Evolutionary conservation across 805 yeast genomes (phyloP), one percentile per base, ranked within the genome.

Genomic region (Wickerhamomyces strasburgensis): DNA sequence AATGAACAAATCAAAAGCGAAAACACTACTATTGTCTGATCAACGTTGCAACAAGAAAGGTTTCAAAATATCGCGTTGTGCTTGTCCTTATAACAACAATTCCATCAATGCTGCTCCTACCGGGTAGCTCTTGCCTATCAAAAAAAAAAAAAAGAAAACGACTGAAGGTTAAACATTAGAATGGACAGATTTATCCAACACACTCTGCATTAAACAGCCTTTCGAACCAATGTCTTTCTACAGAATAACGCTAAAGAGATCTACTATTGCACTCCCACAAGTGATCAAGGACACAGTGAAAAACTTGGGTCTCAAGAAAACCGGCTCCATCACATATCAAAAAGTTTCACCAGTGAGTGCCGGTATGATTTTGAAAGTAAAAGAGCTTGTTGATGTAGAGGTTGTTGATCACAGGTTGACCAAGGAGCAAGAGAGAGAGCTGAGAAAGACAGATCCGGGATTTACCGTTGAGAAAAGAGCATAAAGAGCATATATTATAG

Each of bases 331-430:
- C 2, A 80, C 78, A 3, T 89, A 82, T 61, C 89, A 79, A 52
- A 62, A 65, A 32, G 86, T 84, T 4, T 70, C 82, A 10, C 88
- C 94, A 13, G 75, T 81, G 24, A 74, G 81, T 42, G 96, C 98
- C 3, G 96, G 95, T 59, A 79, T 80, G 67, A 71, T 90, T 39
- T 76, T 86, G 23, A 68, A 72, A 41, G 85, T 90, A 31, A 90
- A 90, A 61, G 97, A 90, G 59, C 67, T 90, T 39, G 89, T 90
- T 7, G 75, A 74, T 33, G 93, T 90, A 19, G 90, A 87, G 49
- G 64, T 87, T 26, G 78, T 82, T 9, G 80, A 78, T 30, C 62
- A 67, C 19, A 64, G 64, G 14, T 61, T 78, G 48, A 60, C 78
- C 1, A 71, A 68, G 37, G 58, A 61, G 14, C 71, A 84, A 52